Conservation (phyloP, 1,284 basidiomycete genomes). For the Stygiomarasmius scandens region DNA sequence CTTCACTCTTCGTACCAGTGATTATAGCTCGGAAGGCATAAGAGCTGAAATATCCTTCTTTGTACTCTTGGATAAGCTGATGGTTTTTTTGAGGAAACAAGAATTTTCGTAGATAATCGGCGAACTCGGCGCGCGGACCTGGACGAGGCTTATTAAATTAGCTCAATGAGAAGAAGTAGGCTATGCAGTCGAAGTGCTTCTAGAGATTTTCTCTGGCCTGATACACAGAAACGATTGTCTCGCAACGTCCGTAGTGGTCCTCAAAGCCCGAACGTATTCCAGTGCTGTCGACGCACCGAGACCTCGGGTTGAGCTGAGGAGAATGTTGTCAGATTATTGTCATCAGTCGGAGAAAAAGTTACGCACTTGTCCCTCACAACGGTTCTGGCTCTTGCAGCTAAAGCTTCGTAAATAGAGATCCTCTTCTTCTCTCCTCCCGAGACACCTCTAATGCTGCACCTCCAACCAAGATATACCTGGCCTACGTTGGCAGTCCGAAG, state of each 20-base stretch:
- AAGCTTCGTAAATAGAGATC: conserved; percentile 60
- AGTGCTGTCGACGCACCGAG: conserved; percentile 16
- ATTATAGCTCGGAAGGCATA: no score
- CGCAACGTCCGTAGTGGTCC: conserved; percentile 7
- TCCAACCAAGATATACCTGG: conserved; percentile 67
- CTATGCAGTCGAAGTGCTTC: conserved; percentile 7
- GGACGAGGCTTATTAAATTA: no score
- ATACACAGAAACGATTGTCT: conserved; percentile 16
- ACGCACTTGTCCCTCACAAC: no score
- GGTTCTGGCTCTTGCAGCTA: conserved; percentile 15
- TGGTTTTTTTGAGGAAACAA: no score
- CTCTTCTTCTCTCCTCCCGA: conserved; percentile 64
- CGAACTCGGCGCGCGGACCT: no score
- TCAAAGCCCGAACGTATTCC: conserved; percentile 14
- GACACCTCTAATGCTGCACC: conserved; percentile 75
- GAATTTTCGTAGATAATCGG: no score
- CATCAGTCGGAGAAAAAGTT: background rate
- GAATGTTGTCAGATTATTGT: no score
- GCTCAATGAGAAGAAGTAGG: no score
- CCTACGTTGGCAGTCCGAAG: no score
- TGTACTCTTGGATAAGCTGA: no score
- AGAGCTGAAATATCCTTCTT: no score
- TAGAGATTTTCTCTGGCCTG: conserved; percentile 16
- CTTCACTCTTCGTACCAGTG: no score
- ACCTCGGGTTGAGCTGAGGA: conserved; percentile 13